Conservation (phyloP, 1,284 basidiomycete genomes). For the Boletus semigastroideus region DNA sequence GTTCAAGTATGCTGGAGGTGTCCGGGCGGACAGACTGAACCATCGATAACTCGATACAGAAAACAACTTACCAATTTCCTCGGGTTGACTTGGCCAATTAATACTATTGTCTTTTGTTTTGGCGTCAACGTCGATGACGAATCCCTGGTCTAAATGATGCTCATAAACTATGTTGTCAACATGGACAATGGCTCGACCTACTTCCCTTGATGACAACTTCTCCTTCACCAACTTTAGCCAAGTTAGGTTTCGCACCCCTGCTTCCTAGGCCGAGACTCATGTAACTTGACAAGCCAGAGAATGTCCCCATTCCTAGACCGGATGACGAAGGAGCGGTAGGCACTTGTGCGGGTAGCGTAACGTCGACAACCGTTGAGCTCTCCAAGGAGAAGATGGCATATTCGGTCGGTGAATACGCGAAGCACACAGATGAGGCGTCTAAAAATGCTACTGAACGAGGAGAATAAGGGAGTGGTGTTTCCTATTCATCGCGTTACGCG, state of each 20-base stretch:
- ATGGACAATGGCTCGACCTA: slow-evolving; percentile 40
- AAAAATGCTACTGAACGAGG: slow-evolving; percentile 75
- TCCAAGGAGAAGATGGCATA: slow-evolving; percentile 73
- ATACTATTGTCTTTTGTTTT: slow-evolving; percentile 62
- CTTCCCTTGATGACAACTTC: slow-evolving; percentile 82
- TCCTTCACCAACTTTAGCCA: slow-evolving; percentile 59
- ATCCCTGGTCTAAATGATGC: slow-evolving; percentile 59
- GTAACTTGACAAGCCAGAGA: slow-evolving; percentile 80
- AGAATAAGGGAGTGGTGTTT: slow-evolving; percentile 81
- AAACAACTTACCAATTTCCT: slow-evolving; percentile 64
- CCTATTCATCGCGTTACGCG: slow-evolving; percentile 45
- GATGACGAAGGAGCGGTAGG: slow-evolving; percentile 47
- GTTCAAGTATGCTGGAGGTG: slow-evolving; percentile 63
- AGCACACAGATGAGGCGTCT: slow-evolving; percentile 60
- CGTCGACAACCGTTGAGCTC: slow-evolving; percentile 57
- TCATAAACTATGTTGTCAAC: not conserved
- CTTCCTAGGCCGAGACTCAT: slow-evolving; percentile 82
- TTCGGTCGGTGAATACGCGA: slow-evolving; percentile 76
- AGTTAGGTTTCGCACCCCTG: slow-evolving; percentile 67
- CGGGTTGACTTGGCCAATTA: slow-evolving; percentile 80
- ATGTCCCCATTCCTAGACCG: slow-evolving; percentile 54
- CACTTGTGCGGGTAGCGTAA: slow-evolving; percentile 45
- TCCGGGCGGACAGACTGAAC: not conserved
- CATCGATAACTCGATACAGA: not conserved
- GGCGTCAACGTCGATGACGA: slow-evolving; percentile 72